Percentiles rank a stretch among this genome's conserved stretches.
Conservation (phyloP, 202 grass and related monocot species). For the Carex arenaria region DNA sequence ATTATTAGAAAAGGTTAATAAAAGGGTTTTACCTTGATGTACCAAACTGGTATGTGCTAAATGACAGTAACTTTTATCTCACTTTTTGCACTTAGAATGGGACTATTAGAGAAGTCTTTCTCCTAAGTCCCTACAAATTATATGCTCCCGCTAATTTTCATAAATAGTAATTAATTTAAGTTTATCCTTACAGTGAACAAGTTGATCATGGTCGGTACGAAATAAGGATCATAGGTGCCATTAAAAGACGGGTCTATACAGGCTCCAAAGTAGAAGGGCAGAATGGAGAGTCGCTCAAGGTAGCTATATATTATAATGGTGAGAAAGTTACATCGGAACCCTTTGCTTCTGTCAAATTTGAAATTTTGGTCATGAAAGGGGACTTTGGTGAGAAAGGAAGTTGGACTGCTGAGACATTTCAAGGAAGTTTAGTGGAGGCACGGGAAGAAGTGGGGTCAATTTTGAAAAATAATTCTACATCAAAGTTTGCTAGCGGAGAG, state of each 20-base stretch:
- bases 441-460: not conserved
- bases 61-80: not conserved
- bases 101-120: not conserved
- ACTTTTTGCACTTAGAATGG: not conserved
- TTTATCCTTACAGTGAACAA: not conserved
- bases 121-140: not conserved
- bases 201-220: not conserved
- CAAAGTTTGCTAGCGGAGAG: not conserved
- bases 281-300: not conserved
- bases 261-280: not conserved
- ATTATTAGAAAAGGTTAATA: not conserved
- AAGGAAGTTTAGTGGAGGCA: not conserved
- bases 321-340: not conserved
- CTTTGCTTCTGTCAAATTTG: conserved; percentile 3
- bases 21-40: not conserved
- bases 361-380: not conserved
- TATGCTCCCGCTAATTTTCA: not conserved
- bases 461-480: not conserved
- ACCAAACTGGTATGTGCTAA: not conserved
- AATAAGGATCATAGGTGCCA: not conserved
- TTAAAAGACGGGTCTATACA: not conserved
- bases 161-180: not conserved
- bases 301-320: not conserved
- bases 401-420: not conserved
- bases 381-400: not conserved